Conservation (phyloP, 257 asterid species). For the Fraxinus excelsior region DNA sequence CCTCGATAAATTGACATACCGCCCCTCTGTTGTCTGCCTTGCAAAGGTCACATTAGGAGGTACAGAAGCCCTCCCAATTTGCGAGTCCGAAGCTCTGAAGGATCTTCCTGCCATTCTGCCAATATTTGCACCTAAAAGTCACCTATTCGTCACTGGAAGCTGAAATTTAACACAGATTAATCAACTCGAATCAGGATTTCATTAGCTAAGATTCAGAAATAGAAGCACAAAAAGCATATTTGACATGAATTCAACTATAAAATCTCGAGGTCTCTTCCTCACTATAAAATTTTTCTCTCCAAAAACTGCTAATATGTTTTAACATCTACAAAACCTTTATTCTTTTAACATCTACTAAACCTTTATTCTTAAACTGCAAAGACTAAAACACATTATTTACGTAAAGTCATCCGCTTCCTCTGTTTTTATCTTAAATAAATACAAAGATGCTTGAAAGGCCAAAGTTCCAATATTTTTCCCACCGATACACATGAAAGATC, state of each 20-base stretch:
- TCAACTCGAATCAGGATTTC: background rate
- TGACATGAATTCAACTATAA: background rate
- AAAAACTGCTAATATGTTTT: background rate
- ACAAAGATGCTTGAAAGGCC: conserved; percentile 24
- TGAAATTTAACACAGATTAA: conserved; percentile 9
- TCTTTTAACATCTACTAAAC: background rate
- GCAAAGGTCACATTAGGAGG: conserved; percentile 43
- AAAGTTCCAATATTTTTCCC: conserved; percentile 12
- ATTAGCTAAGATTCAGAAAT: conserved; percentile 17
- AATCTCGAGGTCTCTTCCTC: background rate
- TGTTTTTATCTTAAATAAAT: background rate
- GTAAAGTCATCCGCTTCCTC: background rate
- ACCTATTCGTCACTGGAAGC: conserved; percentile 22
- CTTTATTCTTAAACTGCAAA: conserved; percentile 1
- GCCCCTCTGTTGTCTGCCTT: conserved; percentile 43
- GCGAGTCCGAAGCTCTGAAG: conserved; percentile 23
- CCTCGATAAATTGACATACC: conserved; percentile 47
- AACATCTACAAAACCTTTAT: background rate
- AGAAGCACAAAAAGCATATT: background rate
- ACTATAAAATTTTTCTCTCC: background rate
- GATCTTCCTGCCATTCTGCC: conserved; percentile 41
- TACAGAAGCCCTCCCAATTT: conserved; percentile 26
- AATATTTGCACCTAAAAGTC: conserved; percentile 14
- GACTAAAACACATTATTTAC: background rate
- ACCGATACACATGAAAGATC: background rate